Percentiles rank a stretch among this genome's conserved stretches.
Conservation (phyloP, 768 basidiomycete genomes). For the Hemileccinum impolitum region DNA sequence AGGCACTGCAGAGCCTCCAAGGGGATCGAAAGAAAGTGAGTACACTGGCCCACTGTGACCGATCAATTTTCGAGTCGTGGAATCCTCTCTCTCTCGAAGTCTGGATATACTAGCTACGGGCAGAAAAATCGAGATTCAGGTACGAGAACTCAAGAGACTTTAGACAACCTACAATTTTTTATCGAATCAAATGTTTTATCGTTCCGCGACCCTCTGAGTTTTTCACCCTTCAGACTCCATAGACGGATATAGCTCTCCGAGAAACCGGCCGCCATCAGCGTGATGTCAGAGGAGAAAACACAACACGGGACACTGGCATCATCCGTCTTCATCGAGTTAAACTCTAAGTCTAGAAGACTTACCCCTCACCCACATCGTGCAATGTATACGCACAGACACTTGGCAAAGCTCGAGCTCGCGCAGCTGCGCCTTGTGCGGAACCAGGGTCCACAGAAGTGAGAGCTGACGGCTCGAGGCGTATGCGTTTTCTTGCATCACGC, state of each 20-base stretch:
- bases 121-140: slow-evolving; percentile 6
- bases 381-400: slow-evolving; percentile 95
- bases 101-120: slow-evolving; percentile 51
- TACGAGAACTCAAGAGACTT: neutral
- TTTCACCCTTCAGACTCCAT: slow-evolving; percentile 94
- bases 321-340: slow-evolving; percentile 10
- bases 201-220: slow-evolving; percentile 69
- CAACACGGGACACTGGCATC: slow-evolving; percentile 70
- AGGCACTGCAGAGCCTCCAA: slow-evolving; percentile 79
- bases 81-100: slow-evolving; percentile 75
- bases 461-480: slow-evolving; percentile 78
- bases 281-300: slow-evolving; percentile 86
- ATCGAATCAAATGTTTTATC: slow-evolving; percentile 67
- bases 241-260: slow-evolving; percentile 92
- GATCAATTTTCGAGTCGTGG: slow-evolving; percentile 87
- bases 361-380: slow-evolving; percentile 96
- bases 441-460: slow-evolving; percentile 54
- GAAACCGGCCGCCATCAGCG: slow-evolving; percentile 92
- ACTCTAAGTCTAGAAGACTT: slow-evolving; percentile 24
- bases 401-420: slow-evolving; percentile 67
- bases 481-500: slow-evolving; percentile 87
- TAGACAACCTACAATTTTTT: slow-evolving; percentile 58
- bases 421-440: slow-evolving; percentile 53
- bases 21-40: slow-evolving; percentile 88
- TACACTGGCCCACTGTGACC: slow-evolving; percentile 98